Evolutionary conservation across 805 yeast genomes (phyloP), one percentile per base, ranked within the genome.

Genomic region (Teunomyces panamensis): DNA sequence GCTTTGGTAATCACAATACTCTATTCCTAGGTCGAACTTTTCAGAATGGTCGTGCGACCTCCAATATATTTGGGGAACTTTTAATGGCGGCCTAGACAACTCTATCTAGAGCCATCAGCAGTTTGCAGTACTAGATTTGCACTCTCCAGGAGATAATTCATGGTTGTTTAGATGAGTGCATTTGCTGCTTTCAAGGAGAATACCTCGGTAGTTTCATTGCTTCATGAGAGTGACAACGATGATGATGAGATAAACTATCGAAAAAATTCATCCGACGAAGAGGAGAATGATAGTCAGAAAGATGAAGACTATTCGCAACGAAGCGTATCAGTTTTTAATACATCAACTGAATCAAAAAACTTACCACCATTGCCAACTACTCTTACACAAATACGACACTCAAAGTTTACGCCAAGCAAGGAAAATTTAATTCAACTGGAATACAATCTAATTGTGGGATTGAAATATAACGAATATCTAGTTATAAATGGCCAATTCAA

Each of bases 401-500:
- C 81, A 0, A 70, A 65, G 42, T 77, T 77, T 52, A 47, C 46
- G 3, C 68, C 73, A 1, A 61, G 60, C 29, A 60, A 63, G 8
- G 73, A 73, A 32, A 78, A 77, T 53, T 46, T 70, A 8, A 52
- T 74, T 4, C 63, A 57, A 44, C 60, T 59, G 7, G 61, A 62
- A 3, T 56, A 63, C 5, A 58, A 64, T 42, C 65, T 71, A 1
- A 58, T 64, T 4, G 42, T 80, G 36, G 83, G 80, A 0, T 64
- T 81, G 30, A 73, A 69, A 45, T 52, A 60, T 1, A 60, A 63
- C 26, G 80, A 81, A 48, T 67, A 57, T 44, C 49, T 81, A 2
- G 53, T 79, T 34, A 46, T 81, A 1, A 64, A 67, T 46, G 86
- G 87, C 0, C 80, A 74, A 49, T 80, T 69, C 52, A 55, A 41